Conservation (phyloP, 2,329 filamentous ascomycete species). For the Exophiala spinifera region DNA sequence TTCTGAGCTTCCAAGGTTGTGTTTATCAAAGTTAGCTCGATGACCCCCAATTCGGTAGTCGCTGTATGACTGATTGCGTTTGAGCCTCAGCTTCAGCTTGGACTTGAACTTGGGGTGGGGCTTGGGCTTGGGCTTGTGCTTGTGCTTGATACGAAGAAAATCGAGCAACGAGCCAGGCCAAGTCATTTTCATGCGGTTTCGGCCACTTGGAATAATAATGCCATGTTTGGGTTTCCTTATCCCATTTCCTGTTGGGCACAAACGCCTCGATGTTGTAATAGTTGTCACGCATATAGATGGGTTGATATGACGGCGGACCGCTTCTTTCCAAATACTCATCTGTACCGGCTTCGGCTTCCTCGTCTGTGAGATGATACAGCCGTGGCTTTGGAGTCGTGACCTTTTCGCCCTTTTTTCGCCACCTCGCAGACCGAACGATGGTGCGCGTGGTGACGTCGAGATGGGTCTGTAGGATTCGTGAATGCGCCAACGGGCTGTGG, state of each 20-base stretch:
- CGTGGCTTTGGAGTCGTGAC: constrained; percentile 14
- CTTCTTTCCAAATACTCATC: constrained; percentile 27
- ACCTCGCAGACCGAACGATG: constrained; percentile 23
- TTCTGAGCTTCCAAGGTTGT: too few species aligned
- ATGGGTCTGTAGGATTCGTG: constrained; percentile 26
- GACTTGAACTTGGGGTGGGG: too few species aligned
- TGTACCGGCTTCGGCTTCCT: constrained; percentile 20
- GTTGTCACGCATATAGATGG: constrained; percentile 28
- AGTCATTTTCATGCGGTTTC: constrained; percentile 26
- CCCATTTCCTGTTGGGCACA: constrained; percentile 29
- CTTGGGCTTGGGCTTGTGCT: not conserved
- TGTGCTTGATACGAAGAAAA: constrained; percentile 13
- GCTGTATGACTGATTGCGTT: too few species aligned
- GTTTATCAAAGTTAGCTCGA: not conserved
- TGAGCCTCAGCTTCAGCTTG: too few species aligned
- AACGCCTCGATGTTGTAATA: constrained; percentile 28
- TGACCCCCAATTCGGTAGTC: too few species aligned
- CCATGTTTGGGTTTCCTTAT: constrained; percentile 24
- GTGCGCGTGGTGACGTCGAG: constrained; percentile 24
- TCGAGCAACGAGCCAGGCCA: constrained; percentile 24
- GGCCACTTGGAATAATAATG: constrained; percentile 28
- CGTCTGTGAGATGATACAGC: constrained; percentile 25
- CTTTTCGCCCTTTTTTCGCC: constrained; percentile 24
- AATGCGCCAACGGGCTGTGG: constrained; percentile 22
- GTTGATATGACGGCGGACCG: constrained; percentile 27